Conservation (phyloP, 2,329 filamentous ascomycete species). For the Penicillium sp. region DNA sequence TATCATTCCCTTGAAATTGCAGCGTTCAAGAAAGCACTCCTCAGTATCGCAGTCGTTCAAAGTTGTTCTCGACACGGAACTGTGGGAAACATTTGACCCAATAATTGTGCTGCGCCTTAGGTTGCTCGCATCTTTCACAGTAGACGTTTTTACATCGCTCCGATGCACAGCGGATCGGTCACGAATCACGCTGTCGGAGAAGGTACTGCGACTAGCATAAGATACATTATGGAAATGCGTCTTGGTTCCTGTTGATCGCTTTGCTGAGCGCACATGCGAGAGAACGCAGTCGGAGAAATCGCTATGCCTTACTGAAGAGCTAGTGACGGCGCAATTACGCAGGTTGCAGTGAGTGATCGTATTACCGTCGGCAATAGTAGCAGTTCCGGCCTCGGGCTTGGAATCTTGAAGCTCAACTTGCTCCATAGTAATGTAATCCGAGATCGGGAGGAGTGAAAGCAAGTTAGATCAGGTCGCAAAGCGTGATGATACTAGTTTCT, state of each 20-base stretch:
- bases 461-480: not conserved
- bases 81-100: constrained; percentile 15
- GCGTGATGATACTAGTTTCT: not conserved
- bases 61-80: constrained; percentile 17
- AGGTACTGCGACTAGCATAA: constrained; percentile 22
- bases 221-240: constrained; percentile 24
- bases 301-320: constrained; percentile 23
- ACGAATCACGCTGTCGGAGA: constrained; percentile 25
- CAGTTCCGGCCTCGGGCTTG: not conserved
- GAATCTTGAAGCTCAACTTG: not conserved
- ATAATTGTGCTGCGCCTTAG: constrained; percentile 26
- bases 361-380: constrained; percentile 17
- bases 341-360: constrained; percentile 28
- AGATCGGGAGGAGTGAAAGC: not conserved
- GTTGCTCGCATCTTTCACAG: constrained; percentile 16
- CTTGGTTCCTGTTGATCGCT: constrained; percentile 18
- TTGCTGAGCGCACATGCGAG: constrained; percentile 20
- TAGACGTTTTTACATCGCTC: constrained; percentile 23
- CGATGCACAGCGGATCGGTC: constrained; percentile 21
- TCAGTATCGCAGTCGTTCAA: constrained; percentile 33
- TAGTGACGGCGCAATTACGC: constrained; percentile 24
- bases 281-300: constrained; percentile 26
- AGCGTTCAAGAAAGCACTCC: constrained; percentile 29
- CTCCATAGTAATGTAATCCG: not conserved
- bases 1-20: constrained; percentile 33